These are phyloP conservation scores for Rubia yunnanensis DNA, from an alignment of 257 asterid genomes.

Conservation along the genomic window DNA sequence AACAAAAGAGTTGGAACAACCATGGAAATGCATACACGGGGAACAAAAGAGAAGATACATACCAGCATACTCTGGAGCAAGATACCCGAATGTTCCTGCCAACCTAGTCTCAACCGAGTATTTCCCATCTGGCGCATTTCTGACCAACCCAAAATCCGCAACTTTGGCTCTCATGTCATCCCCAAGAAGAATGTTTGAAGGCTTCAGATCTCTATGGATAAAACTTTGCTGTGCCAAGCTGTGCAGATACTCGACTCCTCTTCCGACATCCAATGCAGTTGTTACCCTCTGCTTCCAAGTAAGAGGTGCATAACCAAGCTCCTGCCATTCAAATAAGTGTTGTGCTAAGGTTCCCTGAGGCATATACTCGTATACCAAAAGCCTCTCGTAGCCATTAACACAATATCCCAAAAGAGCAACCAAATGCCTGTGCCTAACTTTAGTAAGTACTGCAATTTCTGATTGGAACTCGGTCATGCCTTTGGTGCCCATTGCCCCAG, in stretches of 20 bases:
- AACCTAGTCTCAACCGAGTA: conserved; percentile 86
- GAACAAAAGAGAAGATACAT: conserved; percentile 7
- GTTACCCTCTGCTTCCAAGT: conserved; percentile 87
- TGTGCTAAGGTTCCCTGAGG: conserved; percentile 84
- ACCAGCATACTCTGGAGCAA: conserved; percentile 99
- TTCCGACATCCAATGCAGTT: conserved; percentile 79
- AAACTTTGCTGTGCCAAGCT: conserved; percentile 93
- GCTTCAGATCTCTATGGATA: conserved; percentile 88
- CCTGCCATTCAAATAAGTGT: conserved; percentile 77
- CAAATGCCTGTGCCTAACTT: conserved; percentile 87
- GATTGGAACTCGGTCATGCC: conserved; percentile 94
- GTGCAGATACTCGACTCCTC: conserved; percentile 93
- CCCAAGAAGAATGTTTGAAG: conserved; percentile 77
- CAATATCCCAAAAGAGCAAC: conserved; percentile 94
- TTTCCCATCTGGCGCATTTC: conserved; percentile 88
- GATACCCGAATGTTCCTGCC: conserved; percentile 96
- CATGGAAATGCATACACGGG: background rate
- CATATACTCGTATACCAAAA: conserved; percentile 90
- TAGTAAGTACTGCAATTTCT: conserved; percentile 85
- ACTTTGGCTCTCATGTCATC: conserved; percentile 97
- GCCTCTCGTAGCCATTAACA: conserved; percentile 80
- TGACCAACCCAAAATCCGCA: conserved; percentile 91
- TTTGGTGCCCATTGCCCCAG: conserved; percentile 77
- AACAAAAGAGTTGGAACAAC: background rate
- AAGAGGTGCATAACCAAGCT: conserved; percentile 46